Conservation (phyloP, 2,329 filamentous ascomycete genomes). For the Ophiostoma piceae region DNA sequence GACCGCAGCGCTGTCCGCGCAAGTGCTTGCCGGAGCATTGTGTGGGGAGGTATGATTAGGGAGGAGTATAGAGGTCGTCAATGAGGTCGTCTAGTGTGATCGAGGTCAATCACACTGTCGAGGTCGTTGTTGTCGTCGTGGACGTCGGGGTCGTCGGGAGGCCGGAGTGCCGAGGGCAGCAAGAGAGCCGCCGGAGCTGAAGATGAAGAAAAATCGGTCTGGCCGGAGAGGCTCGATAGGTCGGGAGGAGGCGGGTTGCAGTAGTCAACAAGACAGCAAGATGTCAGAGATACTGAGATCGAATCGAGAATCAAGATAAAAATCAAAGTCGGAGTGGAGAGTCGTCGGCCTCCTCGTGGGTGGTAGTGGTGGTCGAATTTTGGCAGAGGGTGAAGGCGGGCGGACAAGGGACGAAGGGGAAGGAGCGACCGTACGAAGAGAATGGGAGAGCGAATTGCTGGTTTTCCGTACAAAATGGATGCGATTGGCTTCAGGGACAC, state of each 20-base stretch:
- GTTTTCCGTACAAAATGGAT: constrained; percentile 26
- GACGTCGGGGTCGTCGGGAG: constrained; percentile 9
- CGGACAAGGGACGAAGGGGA: constrained; percentile 27
- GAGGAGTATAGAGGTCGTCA: constrained; percentile 18
- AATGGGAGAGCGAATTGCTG: constrained; percentile 25
- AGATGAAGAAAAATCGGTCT: background rate
- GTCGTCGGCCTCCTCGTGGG: constrained; percentile 10
- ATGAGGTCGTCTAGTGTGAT: background rate
- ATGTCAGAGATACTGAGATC: background rate
- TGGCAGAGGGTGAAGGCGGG: constrained; percentile 22
- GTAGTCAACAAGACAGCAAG: background rate
- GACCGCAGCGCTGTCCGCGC: constrained; percentile 64
- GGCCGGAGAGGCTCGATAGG: too few species aligned
- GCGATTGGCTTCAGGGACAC: constrained; percentile 28
- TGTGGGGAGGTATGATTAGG: constrained; percentile 31
- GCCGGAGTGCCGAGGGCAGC: constrained; percentile 10
- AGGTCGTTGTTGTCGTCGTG: constrained; percentile 14
- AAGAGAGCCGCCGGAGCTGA: constrained; percentile 11
- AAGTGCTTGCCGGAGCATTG: constrained; percentile 64
- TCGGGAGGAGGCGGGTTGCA: background rate
- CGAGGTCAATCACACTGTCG: constrained; percentile 18
- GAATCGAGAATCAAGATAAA: background rate
- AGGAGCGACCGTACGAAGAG: constrained; percentile 14
- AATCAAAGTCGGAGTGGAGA: background rate
- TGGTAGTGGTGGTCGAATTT: constrained; percentile 15